Base-by-base conservation (phyloP, 495 filamentous ascomycete genomes). In the Hyaloscypha finlandica region DNA sequence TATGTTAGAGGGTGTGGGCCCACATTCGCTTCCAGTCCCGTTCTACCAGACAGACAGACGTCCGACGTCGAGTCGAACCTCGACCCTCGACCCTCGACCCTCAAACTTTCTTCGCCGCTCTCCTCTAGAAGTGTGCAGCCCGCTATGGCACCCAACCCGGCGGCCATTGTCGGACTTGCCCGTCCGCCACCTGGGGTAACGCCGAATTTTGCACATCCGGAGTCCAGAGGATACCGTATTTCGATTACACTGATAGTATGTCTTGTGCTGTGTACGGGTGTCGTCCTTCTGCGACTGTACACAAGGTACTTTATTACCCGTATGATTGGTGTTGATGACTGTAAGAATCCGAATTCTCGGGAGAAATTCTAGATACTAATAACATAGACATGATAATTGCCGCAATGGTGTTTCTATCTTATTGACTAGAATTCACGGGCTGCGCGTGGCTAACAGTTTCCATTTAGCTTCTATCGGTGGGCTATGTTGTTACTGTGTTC, bases 131-230 rank as follows among this genome's bases (percentile, higher is more conserved):
- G 1, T 25, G 25, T 25, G 25, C 25, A 25, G 25, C 25, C 25
- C 25, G 25, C 25, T 25, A 25, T 25, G 25, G 25, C 25, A 25
- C 25, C 25, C 25, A 25, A 2, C 25, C 2, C 25, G 25, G 33
- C 25, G 25, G 33, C 1, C 56, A 66, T 25, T 60, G 57, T 52
- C 5, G 51, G 51, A 53, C 6, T n/a, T 8, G 22, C 39, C 3
- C 59, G 6, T n/a, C 31, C 68, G 6, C 71, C 74, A 5, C 53
- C 62, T 20, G 73, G 71, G n/a, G 67, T 75, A 20, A 74, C 48
- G 20, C 67, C 74, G 19, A 71, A 75, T 42, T 70, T 74, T 45
- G 71, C 62, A 8, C 48, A 72, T 68, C 71, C 69, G 8, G 68
- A 70, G 37, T 69, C 53, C 11, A 70, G 65, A 22, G 68, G 57